These are phyloP conservation scores for Leishmania guyanensis DNA, from an alignment of 208 protist species.

Conservation along the genomic window DNA sequence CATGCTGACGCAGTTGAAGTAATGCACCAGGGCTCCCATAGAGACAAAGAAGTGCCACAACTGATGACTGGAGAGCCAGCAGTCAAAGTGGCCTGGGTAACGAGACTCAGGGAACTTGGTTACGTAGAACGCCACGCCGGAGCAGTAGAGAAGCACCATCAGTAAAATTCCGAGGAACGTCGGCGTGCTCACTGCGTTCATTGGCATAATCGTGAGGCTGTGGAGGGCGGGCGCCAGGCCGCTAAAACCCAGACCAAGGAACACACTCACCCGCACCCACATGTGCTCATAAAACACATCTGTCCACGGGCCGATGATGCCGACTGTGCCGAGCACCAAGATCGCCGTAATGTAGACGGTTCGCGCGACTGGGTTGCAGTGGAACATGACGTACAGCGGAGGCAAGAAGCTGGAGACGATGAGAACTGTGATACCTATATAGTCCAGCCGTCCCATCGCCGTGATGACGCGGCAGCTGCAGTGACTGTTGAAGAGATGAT, in stretches of 20 bases:
- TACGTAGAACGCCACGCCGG: constrained; percentile 77
- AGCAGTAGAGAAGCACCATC: constrained; percentile 73
- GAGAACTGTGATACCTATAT: constrained; percentile 85
- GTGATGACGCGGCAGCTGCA: constrained; percentile 47
- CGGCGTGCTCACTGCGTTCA: constrained; percentile 27
- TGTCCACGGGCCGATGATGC: constrained; percentile 68
- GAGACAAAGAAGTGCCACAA: constrained; percentile 86
- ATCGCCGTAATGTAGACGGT: constrained; percentile 73
- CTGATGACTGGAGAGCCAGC: constrained; percentile 70
- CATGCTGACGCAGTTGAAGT: constrained; percentile 74
- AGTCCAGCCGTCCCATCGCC: constrained; percentile 75
- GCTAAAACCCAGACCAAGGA: constrained; percentile 67
- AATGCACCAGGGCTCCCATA: constrained; percentile 69
- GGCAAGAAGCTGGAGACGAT: constrained; percentile 85
- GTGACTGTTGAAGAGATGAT: constrained; percentile 75
- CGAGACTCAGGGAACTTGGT: constrained; percentile 74
- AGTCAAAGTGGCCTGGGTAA: constrained; percentile 75
- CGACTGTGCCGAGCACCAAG: constrained; percentile 57
- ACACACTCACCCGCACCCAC: constrained; percentile 56
- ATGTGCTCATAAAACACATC: constrained; percentile 58
- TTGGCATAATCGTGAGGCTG: constrained; percentile 42
- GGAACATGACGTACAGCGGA: constrained; percentile 79
- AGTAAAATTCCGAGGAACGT: constrained; percentile 46
- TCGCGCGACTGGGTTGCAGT: constrained; percentile 59
- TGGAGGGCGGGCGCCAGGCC: constrained; percentile 70